These are phyloP conservation scores for Penicillium griseofulvum DNA, from an alignment of 2,329 filamentous ascomycete genomes.

Conservation along the genomic window DNA sequence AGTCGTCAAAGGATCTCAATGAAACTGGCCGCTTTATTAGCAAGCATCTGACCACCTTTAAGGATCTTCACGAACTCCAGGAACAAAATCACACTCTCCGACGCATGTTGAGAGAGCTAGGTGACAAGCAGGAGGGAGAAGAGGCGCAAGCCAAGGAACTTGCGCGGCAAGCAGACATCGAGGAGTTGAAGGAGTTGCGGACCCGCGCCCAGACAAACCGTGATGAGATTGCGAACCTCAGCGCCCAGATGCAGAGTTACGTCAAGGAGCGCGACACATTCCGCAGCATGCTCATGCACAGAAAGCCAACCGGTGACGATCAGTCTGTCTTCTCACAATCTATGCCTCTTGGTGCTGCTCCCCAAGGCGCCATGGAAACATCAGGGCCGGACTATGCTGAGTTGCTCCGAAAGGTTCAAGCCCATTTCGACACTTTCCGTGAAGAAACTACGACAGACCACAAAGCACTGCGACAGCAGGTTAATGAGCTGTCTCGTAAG, in stretches of 20 bases:
- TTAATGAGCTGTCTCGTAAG: conserved; percentile 75
- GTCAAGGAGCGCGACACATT: conserved; percentile 97
- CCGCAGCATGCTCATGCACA: conserved; percentile 84
- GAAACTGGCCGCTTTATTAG: conserved; percentile 88
- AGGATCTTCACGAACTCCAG: conserved; percentile 78
- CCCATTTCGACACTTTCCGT: conserved; percentile 84
- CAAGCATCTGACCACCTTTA: conserved; percentile 84
- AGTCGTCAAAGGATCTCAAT: conserved; percentile 69
- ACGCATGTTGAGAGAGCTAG: conserved; percentile 77
- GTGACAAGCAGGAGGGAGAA: conserved; percentile 85
- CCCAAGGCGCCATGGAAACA: conserved; percentile 47
- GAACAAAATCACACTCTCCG: conserved; percentile 83
- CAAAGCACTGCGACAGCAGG: conserved; percentile 77
- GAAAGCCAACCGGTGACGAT: conserved; percentile 58
- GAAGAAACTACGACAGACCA: conserved; percentile 81
- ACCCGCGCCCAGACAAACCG: conserved; percentile 73
- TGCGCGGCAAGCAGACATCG: conserved; percentile 56
- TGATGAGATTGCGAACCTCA: conserved; percentile 80
- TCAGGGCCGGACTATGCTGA: conserved; percentile 67
- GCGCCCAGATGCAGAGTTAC: conserved; percentile 84
- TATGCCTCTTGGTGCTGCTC: conserved; percentile 55
- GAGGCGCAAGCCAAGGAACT: conserved; percentile 66
- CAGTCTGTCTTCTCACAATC: conserved; percentile 71
- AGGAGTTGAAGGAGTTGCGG: conserved; percentile 71
- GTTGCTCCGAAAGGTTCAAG: conserved; percentile 81